Base-by-base conservation (phyloP, 1,284 basidiomycete species). In the Spongispora temasekensis region DNA sequence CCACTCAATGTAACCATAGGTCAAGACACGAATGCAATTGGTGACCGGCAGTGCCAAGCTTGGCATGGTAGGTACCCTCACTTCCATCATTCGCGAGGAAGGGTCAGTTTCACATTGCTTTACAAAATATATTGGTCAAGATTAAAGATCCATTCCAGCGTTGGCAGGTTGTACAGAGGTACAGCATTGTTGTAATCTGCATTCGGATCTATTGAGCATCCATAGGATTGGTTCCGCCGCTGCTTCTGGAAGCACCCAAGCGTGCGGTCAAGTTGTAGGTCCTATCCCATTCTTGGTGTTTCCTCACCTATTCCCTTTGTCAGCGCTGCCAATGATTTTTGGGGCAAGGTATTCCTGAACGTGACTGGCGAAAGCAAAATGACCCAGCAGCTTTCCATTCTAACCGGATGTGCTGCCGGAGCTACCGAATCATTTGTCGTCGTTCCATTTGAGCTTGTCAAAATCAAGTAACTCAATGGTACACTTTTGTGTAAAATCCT, bases 11-110 rank as follows among this genome's bases (percentile, higher is more conserved):
- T 55, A 61, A 60, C 57, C 51, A 27, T 71, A 91, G 88, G 92
- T 98, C 76, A 99, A 99, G 82, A 99, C 97, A 13, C 92, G 97
- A 34, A 96, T 98, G 89, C 97, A 99, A 76, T 83, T 99, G 28
- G 92, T 94, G 75, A 91, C 89, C 7, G 91, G 91, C 19, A 94
- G 93, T 76, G 79, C 83, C 40, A 78, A 84, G 55, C 79, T 85
- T 59, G 90, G 95, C n/a, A 86, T 98, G 72, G 78, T 98, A 15
- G 91, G 93, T 55, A 90, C 85, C 50, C 88, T 97, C 72, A 78
- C 79, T 61, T 81, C 85, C 12, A 97, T 97, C 68, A 79, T 96
- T 37, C 86, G 83, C 55, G 82, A 90, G 71, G 94, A 96, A 81
- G 94, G 94, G 94, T 95, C 67, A 68, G 88, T 73, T 48, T 54